phyloP scores from a whole-genome alignment of 2,329 filamentous ascomycete species.

The Cryphonectria nitschkei region DNA sequence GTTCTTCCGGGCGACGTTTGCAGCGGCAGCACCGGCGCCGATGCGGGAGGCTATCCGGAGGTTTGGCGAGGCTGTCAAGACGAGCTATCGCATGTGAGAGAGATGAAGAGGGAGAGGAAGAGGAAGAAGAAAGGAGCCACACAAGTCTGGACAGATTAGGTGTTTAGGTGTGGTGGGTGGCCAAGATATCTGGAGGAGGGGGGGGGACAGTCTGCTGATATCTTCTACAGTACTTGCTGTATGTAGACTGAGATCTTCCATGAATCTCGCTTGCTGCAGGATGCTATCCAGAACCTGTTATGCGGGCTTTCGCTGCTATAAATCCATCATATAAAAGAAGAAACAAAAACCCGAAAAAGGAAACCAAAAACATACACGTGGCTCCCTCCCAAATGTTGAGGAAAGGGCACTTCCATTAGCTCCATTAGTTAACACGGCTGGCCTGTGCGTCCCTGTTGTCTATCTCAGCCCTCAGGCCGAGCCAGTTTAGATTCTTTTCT shows the following conservation, averaged over 20 bases:
- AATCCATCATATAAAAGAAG: no score
- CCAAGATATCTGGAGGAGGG: no score
- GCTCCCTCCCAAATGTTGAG: no score
- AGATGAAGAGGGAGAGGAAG: not conserved
- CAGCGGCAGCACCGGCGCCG: constrained; percentile 72
- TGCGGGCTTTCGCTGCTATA: not conserved
- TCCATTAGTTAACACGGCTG: no score
- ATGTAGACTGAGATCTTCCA: not conserved
- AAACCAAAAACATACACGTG: no score
- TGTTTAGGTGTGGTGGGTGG: no score
- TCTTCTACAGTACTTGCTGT: not conserved
- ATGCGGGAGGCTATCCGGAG: constrained; percentile 74
- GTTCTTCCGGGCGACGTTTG: constrained; percentile 91
- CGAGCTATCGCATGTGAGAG: constrained; percentile 49
- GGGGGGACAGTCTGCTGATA: not conserved
- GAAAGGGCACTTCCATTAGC: no score
- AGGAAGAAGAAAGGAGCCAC: no score
- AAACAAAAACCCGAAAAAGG: no score
- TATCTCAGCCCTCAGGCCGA: no score
- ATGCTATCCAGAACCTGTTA: not conserved
- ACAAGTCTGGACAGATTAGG: not conserved
- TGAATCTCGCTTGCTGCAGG: not conserved
- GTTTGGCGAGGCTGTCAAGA: constrained; percentile 74
- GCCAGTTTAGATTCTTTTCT: no score
- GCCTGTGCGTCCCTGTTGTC: no score